These are phyloP conservation scores for Thymus mandschuricus DNA, from an alignment of 257 asterid species.

Conservation along the genomic window DNA sequence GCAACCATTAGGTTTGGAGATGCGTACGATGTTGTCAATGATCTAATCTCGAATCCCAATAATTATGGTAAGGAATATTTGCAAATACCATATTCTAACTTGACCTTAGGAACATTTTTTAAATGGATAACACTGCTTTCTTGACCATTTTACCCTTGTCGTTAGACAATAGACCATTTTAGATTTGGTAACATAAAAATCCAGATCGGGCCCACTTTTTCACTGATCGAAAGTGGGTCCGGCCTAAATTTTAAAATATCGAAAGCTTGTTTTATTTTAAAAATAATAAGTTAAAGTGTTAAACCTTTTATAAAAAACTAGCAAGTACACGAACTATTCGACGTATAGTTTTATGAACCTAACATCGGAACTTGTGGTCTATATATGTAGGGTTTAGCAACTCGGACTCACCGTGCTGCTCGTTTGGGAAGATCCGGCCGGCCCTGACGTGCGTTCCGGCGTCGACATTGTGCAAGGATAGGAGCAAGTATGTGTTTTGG, in stretches of 20 bases:
- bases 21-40: conserved; percentile 85
- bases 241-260: no score
- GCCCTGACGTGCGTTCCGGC: conserved; percentile 88
- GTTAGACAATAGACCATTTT: no score
- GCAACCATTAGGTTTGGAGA: conserved; percentile 76
- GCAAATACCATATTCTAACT: background rate
- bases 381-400: conserved; percentile 62
- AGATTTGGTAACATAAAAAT: no score
- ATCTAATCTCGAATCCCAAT: conserved; percentile 60
- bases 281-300: no score
- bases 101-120: no score
- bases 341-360: background rate
- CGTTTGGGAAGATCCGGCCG: conserved; percentile 80
- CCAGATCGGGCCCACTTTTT: no score
- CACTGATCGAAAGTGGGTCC: no score
- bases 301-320: no score
- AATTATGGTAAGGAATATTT: conserved; percentile 52
- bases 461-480: conserved; percentile 69
- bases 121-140: no score
- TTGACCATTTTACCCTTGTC: no score
- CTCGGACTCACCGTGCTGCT: conserved; percentile 87
- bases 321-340: no score
- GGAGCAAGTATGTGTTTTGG: conserved; percentile 95
- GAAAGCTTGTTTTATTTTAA: no score
- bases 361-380: background rate